These are phyloP conservation scores for Epichloe sp. DNA, from an alignment of 2,329 filamentous ascomycete species.

Conservation along the genomic window DNA sequence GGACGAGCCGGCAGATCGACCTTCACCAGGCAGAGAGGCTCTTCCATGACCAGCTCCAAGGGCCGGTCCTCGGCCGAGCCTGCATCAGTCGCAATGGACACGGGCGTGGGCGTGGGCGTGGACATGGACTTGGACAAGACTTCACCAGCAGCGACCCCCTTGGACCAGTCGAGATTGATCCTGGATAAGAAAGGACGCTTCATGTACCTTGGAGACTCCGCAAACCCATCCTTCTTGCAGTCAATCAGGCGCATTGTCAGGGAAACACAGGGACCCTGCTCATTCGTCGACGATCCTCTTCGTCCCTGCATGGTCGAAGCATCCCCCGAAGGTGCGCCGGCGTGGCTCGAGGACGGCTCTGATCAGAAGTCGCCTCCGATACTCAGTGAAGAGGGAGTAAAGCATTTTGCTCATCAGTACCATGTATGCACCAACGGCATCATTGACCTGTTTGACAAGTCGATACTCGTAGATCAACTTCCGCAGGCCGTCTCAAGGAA, in stretches of 20 bases:
- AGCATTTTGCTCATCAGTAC: slow-evolving; percentile 3
- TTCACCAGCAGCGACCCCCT: slow-evolving; percentile 10
- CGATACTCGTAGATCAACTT: slow-evolving; percentile 14
- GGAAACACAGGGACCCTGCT: slow-evolving; percentile 11
- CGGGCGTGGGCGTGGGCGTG: background rate
- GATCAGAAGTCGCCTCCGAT: background rate
- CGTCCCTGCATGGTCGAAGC: slow-evolving; percentile 15
- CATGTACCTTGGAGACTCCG: slow-evolving; percentile 6
- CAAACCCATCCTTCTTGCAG: slow-evolving; percentile 13
- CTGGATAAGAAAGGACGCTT: slow-evolving; percentile 5
- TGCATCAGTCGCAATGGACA: background rate
- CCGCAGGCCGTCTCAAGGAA: slow-evolving; percentile 6
- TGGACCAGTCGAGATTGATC: slow-evolving; percentile 6
- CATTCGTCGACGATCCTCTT: slow-evolving; percentile 17
- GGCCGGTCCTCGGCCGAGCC: background rate
- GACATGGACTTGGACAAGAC: slow-evolving; percentile 2
- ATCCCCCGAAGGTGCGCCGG: slow-evolving; percentile 11
- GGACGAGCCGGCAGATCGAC: background rate
- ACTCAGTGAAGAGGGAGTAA: slow-evolving; percentile 3
- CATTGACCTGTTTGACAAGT: slow-evolving; percentile 18
- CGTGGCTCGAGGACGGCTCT: slow-evolving; percentile 8
- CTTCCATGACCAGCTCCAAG: background rate
- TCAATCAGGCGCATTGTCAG: slow-evolving; percentile 13
- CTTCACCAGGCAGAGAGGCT: background rate
- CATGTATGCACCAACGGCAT: slow-evolving; percentile 17